A percentile compares a stretch with the other conserved stretches of the same genome.
phyloP scores from a whole-genome alignment of 108 stramenopile species.

The Conticribra weissflogii region DNA sequence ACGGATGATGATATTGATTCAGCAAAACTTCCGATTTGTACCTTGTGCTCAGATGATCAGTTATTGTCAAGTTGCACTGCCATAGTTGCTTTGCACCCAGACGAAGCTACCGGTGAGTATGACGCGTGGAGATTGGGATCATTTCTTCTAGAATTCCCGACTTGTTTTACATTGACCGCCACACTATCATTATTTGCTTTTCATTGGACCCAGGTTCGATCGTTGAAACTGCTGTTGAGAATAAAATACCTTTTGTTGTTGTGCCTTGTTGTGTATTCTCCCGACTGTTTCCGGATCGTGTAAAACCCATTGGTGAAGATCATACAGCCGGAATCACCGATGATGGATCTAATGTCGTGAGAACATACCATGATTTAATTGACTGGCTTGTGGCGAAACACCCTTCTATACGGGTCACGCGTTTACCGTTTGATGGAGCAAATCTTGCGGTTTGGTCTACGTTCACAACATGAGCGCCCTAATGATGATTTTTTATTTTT shows the following conservation, averaged over 20 bases:
- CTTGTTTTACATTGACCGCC: not conserved
- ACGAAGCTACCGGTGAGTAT: slow-evolving; percentile 78
- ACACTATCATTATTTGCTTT: not conserved
- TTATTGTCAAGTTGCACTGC: slow-evolving; percentile 53
- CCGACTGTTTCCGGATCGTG: slow-evolving; percentile 69
- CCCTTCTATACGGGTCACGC: slow-evolving; percentile 57
- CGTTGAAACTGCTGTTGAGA: slow-evolving; percentile 70
- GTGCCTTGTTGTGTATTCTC: slow-evolving; percentile 90
- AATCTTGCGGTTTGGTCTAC: slow-evolving; percentile 70
- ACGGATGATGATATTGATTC: too few species aligned
- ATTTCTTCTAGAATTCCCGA: too few species aligned
- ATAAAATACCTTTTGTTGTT: slow-evolving; percentile 74
- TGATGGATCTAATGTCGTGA: slow-evolving; percentile 39
- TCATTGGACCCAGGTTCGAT: slow-evolving; percentile 20
- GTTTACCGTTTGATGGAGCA: slow-evolving; percentile 70
- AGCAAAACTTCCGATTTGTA: slow-evolving; percentile 54
- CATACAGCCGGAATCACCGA: not conserved
- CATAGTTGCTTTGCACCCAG: slow-evolving; percentile 85
- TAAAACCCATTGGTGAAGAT: slow-evolving; percentile 4
- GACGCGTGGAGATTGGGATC: too few species aligned
- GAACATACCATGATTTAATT: slow-evolving; percentile 72
- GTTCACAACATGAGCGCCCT: slow-evolving; percentile 20
- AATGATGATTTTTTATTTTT: not conserved
- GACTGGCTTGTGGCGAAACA: slow-evolving; percentile 65
- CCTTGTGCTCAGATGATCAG: slow-evolving; percentile 28